Conservation (phyloP, 495 filamentous ascomycete species). For the Podospora pseudocomata region DNA sequence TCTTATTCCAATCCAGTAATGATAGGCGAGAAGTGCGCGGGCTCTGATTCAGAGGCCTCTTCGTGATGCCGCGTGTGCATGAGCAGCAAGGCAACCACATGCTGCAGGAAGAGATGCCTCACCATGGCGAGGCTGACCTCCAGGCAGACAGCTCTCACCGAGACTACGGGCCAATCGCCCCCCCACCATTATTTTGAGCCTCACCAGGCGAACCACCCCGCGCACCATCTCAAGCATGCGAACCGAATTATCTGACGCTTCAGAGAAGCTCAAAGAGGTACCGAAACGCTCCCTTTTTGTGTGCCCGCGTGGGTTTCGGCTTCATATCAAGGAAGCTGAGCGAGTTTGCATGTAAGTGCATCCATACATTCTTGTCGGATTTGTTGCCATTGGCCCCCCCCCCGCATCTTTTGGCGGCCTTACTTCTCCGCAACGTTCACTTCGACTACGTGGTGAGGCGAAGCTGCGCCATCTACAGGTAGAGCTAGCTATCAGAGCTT, state of each 20-base stretch:
- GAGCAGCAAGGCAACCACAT: slow-evolving; percentile 23
- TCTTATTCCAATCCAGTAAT: not conserved
- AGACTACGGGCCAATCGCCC: slow-evolving; percentile 22
- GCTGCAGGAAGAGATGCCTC: slow-evolving; percentile 18
- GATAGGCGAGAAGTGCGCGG: not conserved
- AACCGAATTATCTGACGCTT: slow-evolving; percentile 1
- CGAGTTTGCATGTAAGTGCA: not conserved
- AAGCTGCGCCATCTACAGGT: not conserved
- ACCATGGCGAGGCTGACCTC: slow-evolving; percentile 19
- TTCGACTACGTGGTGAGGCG: not conserved
- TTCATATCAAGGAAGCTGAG: not conserved
- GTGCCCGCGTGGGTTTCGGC: not conserved
- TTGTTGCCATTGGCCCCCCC: not conserved
- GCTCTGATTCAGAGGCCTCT: slow-evolving; percentile 8
- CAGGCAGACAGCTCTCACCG: slow-evolving; percentile 28
- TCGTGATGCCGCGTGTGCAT: slow-evolving; percentile 16
- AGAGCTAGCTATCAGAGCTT: not conserved
- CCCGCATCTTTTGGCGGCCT: not conserved
- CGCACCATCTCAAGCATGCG: slow-evolving; percentile 11
- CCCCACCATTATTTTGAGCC: slow-evolving; percentile 13
- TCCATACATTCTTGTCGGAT: not conserved
- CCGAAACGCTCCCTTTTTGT: not conserved
- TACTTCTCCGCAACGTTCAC: not conserved
- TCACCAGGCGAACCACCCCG: slow-evolving; percentile 21
- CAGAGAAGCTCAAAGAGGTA: not conserved